phyloP scores from a whole-genome alignment of 2,329 filamentous ascomycete genomes.

The Coniochaeta ligniaria region DNA sequence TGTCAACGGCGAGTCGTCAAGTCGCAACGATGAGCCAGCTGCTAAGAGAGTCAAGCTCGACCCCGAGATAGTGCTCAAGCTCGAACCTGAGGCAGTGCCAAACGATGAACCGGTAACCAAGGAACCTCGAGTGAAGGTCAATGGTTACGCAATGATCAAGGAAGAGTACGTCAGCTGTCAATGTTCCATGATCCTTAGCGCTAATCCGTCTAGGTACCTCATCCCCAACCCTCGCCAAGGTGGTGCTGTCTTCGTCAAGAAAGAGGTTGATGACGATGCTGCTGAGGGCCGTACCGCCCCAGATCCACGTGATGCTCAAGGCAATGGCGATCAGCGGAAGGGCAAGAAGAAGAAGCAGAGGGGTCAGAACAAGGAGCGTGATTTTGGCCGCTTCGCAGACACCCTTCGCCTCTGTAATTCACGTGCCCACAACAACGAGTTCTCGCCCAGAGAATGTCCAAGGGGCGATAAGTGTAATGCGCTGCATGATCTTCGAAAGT shows the following conservation, averaged over 20 bases:
- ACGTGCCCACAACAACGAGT: slow-evolving; percentile 65
- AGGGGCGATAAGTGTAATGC: slow-evolving; percentile 77
- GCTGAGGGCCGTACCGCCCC: slow-evolving; percentile 33
- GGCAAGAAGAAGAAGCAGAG: slow-evolving; percentile 45
- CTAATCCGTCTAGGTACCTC: slow-evolving; percentile 29
- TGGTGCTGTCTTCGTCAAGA: slow-evolving; percentile 10
- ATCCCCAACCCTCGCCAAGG: slow-evolving; percentile 24
- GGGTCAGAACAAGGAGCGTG: slow-evolving; percentile 78
- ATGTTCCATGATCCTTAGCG: neutral
- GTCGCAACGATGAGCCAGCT: slow-evolving; percentile 17
- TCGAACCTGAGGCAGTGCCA: slow-evolving; percentile 23
- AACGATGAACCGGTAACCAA: slow-evolving; percentile 7
- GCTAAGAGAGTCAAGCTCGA: slow-evolving; percentile 55
- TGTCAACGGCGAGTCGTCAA: slow-evolving; percentile 9
- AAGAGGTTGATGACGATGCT: slow-evolving; percentile 37
- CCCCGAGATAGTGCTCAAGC: slow-evolving; percentile 30
- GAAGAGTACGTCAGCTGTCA: slow-evolving; percentile 49
- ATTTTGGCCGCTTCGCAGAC: slow-evolving; percentile 75
- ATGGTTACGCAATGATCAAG: slow-evolving; percentile 65
- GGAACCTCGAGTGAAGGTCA: slow-evolving; percentile 24
- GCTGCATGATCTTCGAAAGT: slow-evolving; percentile 78
- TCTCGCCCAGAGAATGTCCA: slow-evolving; percentile 69
- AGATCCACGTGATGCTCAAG: slow-evolving; percentile 13
- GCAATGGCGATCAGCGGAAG: slow-evolving; percentile 20
- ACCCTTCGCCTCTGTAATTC: slow-evolving; percentile 71